These are phyloP conservation scores for Talaromyces sp. DNA, from an alignment of 2,329 filamentous ascomycete species.

Conservation along the genomic window DNA sequence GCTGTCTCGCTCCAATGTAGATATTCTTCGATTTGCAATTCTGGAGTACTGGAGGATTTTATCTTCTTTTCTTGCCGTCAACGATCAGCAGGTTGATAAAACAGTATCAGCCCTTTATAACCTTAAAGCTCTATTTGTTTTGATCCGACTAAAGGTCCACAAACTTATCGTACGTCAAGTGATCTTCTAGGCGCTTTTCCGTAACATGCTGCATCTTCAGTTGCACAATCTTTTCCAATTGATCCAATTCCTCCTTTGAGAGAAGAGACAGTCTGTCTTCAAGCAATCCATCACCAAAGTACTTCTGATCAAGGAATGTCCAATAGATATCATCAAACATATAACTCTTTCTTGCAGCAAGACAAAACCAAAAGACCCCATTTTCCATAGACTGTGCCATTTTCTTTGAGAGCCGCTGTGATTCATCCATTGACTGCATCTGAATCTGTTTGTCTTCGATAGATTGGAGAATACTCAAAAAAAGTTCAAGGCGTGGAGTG, in stretches of 20 bases:
- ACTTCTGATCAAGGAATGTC: constrained; percentile 22
- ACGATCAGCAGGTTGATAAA: too few relatives aligned
- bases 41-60: too few relatives aligned
- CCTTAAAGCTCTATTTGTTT: too few relatives aligned
- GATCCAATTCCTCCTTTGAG: constrained; percentile 10
- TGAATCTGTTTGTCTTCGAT: constrained; percentile 19
- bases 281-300: constrained; percentile 23
- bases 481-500: constrained; percentile 22
- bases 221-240: constrained; percentile 2
- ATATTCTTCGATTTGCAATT: too few relatives aligned
- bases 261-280: constrained; percentile 23
- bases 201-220: constrained; percentile 10
- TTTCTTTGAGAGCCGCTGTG: constrained; percentile 19
- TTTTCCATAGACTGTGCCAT: constrained; percentile 27
- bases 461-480: constrained; percentile 22
- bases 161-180: constrained; percentile 8
- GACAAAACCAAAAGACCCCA: constrained; percentile 27
- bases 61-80: too few relatives aligned
- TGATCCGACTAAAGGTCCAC: constrained; percentile 1
- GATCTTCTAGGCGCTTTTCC: constrained; percentile 4
- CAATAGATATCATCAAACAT: constrained; percentile 33
- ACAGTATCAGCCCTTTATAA: too few relatives aligned
- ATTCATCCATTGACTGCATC: constrained; percentile 8
- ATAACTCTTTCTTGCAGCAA: constrained; percentile 25
- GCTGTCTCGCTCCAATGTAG: too few relatives aligned